Conservation (phyloP, 108 stramenopile species). For the Skeletonema grethae region DNA sequence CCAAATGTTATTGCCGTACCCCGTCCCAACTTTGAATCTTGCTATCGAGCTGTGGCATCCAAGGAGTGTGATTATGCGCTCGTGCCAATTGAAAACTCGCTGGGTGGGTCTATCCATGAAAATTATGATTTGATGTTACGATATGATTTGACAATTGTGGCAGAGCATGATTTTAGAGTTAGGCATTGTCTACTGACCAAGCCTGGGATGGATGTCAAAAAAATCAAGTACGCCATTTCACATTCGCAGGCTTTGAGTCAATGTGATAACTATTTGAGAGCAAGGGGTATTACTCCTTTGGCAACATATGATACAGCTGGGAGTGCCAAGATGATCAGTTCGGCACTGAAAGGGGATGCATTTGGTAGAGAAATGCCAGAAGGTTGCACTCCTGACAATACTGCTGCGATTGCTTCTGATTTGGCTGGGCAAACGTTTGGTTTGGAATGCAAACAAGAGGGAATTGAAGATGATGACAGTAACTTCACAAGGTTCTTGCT, state of each 20-base stretch:
- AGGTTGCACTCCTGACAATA: conserved; percentile 83
- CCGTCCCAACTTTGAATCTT: conserved; percentile 91
- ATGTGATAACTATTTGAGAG: conserved; percentile 94
- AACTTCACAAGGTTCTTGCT: conserved; percentile 98
- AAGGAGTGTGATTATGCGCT: conserved; percentile 95
- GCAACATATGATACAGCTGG: conserved; percentile 97
- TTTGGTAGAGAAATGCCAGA: conserved; percentile 57
- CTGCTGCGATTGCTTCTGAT: conserved; percentile 93
- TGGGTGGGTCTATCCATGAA: conserved; percentile 98
- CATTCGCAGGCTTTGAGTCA: conserved; percentile 98
- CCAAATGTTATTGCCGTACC: conserved; percentile 84
- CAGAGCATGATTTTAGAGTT: conserved; percentile 96
- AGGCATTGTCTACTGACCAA: conserved; percentile 90
- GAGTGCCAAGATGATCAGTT: conserved; percentile 92
- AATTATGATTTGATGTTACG: conserved; percentile 97
- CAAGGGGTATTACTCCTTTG: conserved; percentile 74
- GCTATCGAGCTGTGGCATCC: conserved; percentile 94
- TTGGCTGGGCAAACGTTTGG: conserved; percentile 92
- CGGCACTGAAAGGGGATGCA: conserved; percentile 26
- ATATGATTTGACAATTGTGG: conserved; percentile 81
- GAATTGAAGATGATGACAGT: conserved; percentile 96
- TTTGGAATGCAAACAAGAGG: conserved; percentile 85
- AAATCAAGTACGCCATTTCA: conserved; percentile 91
- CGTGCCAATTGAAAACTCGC: conserved; percentile 95
- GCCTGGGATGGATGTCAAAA: conserved; percentile 65